Conservation (phyloP, 2,329 filamentous ascomycete genomes). For the Anisogramma anomala region DNA sequence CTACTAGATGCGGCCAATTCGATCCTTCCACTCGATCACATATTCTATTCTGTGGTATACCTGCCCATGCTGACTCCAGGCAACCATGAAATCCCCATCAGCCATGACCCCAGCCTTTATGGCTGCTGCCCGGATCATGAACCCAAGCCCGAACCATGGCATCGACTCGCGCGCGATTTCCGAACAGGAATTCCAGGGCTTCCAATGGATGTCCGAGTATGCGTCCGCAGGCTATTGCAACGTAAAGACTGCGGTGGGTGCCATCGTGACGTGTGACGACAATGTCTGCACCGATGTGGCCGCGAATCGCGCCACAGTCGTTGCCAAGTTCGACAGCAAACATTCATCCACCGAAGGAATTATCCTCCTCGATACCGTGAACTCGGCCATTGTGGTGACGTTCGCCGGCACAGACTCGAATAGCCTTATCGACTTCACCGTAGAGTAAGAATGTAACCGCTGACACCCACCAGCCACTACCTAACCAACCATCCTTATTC, state of each 20-base stretch:
- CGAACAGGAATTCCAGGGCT: constrained; percentile 10
- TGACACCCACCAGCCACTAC: no score
- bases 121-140: neutral
- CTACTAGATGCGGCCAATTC: no score
- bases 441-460: no score
- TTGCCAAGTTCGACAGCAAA: constrained; percentile 14
- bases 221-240: constrained; percentile 19
- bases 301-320: constrained; percentile 9
- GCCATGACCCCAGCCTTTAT: neutral
- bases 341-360: constrained; percentile 15
- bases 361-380: constrained; percentile 16
- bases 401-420: constrained; percentile 14
- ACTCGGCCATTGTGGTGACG: constrained; percentile 15
- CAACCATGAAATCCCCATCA: no score
- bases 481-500: no score
- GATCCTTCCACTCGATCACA: no score
- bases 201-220: constrained; percentile 17
- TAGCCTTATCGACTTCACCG: constrained; percentile 12
- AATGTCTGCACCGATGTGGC: constrained; percentile 16
- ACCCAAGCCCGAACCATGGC: neutral
- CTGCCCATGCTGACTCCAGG: no score
- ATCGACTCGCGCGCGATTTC: neutral
- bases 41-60: no score
- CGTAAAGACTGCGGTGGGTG: constrained; percentile 10
- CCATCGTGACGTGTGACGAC: constrained; percentile 13